Evolutionary conservation across 768 basidiomycete genomes (phyloP).

Genomic region (Goffeauzyma gilvescens): DNA sequence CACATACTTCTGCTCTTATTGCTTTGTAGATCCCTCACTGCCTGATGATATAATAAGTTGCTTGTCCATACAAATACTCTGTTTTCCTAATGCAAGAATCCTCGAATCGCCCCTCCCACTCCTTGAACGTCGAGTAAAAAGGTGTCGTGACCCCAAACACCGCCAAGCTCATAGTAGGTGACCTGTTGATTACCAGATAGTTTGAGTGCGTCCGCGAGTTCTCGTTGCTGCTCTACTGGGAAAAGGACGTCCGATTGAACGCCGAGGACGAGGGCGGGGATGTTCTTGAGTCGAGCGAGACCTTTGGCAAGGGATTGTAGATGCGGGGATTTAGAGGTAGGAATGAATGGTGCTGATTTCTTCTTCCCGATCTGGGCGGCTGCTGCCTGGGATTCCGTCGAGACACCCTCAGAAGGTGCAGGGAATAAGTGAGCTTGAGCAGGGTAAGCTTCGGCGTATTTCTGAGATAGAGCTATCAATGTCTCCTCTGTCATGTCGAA

Average conservation of each 20-base stretch:
- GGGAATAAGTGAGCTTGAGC: slow-evolving; percentile 22
- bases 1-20: no score
- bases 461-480: slow-evolving; percentile 43
- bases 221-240: slow-evolving; percentile 90
- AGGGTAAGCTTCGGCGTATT: slow-evolving; percentile 21
- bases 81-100: slow-evolving; percentile 52
- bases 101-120: slow-evolving; percentile 76
- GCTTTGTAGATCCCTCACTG: no score
- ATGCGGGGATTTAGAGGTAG: slow-evolving; percentile 41
- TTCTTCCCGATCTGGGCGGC: slow-evolving; percentile 13
- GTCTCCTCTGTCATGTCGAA: slow-evolving; percentile 81
- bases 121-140: slow-evolving; percentile 85
- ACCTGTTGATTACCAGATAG: slow-evolving; percentile 75
- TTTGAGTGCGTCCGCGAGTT: slow-evolving; percentile 76
- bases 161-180: slow-evolving; percentile 90
- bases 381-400: slow-evolving; percentile 8
- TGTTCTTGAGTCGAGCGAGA: slow-evolving; percentile 51
- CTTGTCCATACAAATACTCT: no score
- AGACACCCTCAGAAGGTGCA: slow-evolving; percentile 20
- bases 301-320: slow-evolving; percentile 60
- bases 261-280: slow-evolving; percentile 69
- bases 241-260: slow-evolving; percentile 95
- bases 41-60: no score
- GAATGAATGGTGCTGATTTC: slow-evolving; percentile 30
- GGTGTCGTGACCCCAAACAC: slow-evolving; percentile 99